Percentiles rank a stretch among this genome's conserved stretches.
Conservation (phyloP, 2,329 filamentous ascomycete species). For the Rhinocladiella mackenziei region DNA sequence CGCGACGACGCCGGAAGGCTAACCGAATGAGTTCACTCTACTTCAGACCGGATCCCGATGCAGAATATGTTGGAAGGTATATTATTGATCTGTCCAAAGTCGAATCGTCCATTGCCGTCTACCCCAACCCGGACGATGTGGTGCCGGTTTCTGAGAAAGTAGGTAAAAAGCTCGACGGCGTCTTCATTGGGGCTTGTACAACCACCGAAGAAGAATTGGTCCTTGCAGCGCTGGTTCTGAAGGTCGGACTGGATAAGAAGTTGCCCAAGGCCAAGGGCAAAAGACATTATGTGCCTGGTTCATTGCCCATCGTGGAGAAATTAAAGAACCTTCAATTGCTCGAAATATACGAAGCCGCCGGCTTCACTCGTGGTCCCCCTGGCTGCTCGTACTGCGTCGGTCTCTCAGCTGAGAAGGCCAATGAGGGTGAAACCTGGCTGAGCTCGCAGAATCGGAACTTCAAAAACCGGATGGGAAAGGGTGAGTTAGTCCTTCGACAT, state of each 20-base stretch:
- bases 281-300: slow-evolving; percentile 43
- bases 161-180: slow-evolving; percentile 39
- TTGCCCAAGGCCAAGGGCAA: slow-evolving; percentile 35
- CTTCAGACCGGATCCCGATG: slow-evolving; percentile 40
- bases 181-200: slow-evolving; percentile 48
- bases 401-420: slow-evolving; percentile 42
- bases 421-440: slow-evolving; percentile 43
- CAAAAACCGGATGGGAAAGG: slow-evolving; percentile 45
- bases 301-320: slow-evolving; percentile 38
- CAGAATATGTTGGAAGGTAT: slow-evolving; percentile 38
- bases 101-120: slow-evolving; percentile 39
- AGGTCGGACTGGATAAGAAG: slow-evolving; percentile 37
- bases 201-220: slow-evolving; percentile 47
- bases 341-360: slow-evolving; percentile 40
- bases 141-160: slow-evolving; percentile 38
- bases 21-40: slow-evolving; percentile 38
- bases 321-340: slow-evolving; percentile 37
- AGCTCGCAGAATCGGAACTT: slow-evolving; percentile 49
- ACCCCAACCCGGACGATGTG: slow-evolving; percentile 45
- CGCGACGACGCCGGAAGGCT: slow-evolving; percentile 34
- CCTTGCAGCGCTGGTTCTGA: slow-evolving; percentile 41
- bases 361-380: slow-evolving; percentile 42
- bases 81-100: slow-evolving; percentile 40
- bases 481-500: slow-evolving; percentile 27
- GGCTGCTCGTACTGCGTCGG: slow-evolving; percentile 48